Evolutionary conservation across 148 eudicot genomes (phyloP).

Genomic region (Mesembryanthemum crystallinum): DNA sequence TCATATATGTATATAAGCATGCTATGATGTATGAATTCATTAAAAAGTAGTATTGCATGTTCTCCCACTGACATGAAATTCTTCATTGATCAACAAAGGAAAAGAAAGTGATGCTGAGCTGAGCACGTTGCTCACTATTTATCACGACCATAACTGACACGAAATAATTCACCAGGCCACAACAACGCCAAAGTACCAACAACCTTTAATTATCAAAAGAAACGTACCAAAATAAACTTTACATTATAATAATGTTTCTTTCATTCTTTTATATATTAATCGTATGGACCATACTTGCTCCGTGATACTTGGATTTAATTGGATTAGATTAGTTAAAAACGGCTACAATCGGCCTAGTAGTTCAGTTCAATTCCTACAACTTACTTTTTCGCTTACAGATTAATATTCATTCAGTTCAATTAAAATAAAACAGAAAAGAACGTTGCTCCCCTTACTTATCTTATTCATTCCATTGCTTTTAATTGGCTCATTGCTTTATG

Average conservation of each 20-base stretch:
- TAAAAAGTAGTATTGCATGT: slow-evolving; percentile 28
- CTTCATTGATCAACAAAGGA: slow-evolving; percentile 8
- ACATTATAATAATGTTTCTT: neutral
- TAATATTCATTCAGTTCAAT: too few relatives aligned
- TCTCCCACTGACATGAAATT: slow-evolving; percentile 17
- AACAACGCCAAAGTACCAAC: too few relatives aligned
- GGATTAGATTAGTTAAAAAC: neutral
- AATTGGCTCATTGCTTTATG: slow-evolving; percentile 17
- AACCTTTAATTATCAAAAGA: too few relatives aligned
- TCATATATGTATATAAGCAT: neutral
- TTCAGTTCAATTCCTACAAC: too few relatives aligned
- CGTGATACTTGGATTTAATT: slow-evolving; percentile 20
- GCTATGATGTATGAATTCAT: slow-evolving; percentile 9
- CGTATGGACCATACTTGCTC: slow-evolving; percentile 7
- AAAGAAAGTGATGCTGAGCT: neutral
- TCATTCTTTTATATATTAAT: neutral
- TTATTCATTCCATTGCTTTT: slow-evolving; percentile 20
- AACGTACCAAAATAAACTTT: neutral
- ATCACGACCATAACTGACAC: slow-evolving; percentile 28
- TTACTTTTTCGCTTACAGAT: too few relatives aligned
- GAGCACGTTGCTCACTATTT: slow-evolving; percentile 15
- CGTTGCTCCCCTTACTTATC: neutral
- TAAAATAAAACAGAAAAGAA: too few relatives aligned
- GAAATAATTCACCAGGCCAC: slow-evolving; percentile 7
- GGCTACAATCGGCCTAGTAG: too few relatives aligned